Evolutionary conservation across 1,284 basidiomycete species (phyloP), one percentile per base, ranked within the genome.

Genomic region (Moesziomyces sp.): DNA sequence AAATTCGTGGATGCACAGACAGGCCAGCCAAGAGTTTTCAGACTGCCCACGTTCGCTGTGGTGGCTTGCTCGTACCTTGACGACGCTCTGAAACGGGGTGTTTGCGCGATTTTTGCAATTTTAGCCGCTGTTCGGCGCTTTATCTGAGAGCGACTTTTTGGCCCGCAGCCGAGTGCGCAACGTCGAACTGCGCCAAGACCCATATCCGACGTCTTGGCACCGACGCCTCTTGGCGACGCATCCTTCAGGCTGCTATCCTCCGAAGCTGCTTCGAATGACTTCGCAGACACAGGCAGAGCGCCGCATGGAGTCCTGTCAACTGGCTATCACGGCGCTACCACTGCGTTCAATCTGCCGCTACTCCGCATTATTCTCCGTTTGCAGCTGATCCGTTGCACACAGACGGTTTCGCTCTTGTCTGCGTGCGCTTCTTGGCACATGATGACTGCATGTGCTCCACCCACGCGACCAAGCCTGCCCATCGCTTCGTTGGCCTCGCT

Each of bases 131-230:
- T 11, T 30, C 30, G 30, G 30, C 30, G 30, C 30, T 30, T 10
- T 11, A 30, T 8, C 9, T 30, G 30, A 30, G 30, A 30, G 30
- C 30, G 30, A 6, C 11, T 30, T 30, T 30, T 30, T 30, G 30
- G 30, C 30, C 30, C 24, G 24, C 24, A 26, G 24, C 24, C 6
- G 24, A 26, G 30, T 30, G 30, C 11, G 30, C 6, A 30, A 47
- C 28, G 56, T 58, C 62, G 42, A 58, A 65, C 51, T 58, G 62
- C 38, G 62, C 62, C 62, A 65, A 65, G 62, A 38, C 26, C 50
- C 13, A 16, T 5, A 18, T 26, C 35, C 35, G 35, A 38, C 35
- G 30, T 30, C 30, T 30, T 30, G 30, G 30, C 30, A 30, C 35
- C 30, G 42, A 46, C 46, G 26, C 47, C 48, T 63, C 61, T 57